Conservation (phyloP, 2,329 filamentous ascomycete species). For the Beauveria australis region DNA sequence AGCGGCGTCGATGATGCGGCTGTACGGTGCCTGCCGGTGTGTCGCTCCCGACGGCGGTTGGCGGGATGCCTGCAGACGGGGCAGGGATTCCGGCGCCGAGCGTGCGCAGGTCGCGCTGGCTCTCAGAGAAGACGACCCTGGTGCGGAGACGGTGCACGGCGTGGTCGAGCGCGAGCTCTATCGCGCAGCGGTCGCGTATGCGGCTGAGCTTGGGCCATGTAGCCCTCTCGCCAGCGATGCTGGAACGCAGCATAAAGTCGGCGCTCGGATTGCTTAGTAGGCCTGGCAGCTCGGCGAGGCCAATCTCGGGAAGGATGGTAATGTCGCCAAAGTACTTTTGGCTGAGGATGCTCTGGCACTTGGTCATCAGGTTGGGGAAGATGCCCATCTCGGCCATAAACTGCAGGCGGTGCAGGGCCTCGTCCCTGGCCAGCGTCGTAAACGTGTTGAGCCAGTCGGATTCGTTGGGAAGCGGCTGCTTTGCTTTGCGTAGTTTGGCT, state of each 20-base stretch:
- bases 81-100: constrained; percentile 24
- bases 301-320: constrained; percentile 79
- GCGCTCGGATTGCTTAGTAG: constrained; percentile 77
- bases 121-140: constrained; percentile 60
- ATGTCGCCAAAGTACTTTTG: constrained; percentile 94
- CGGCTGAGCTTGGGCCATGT: constrained; percentile 87
- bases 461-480: constrained; percentile 27
- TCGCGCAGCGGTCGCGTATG: constrained; percentile 78
- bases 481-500: constrained; percentile 18
- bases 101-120: constrained; percentile 51
- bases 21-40: constrained; percentile 19
- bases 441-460: constrained; percentile 57
- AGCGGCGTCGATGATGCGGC: constrained; percentile 38
- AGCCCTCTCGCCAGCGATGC: constrained; percentile 70
- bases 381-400: constrained; percentile 73
- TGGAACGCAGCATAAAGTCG: constrained; percentile 78
- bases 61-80: constrained; percentile 12
- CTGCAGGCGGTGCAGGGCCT: constrained; percentile 72
- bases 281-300: constrained; percentile 62
- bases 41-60: constrained; percentile 16
- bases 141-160: constrained; percentile 63
- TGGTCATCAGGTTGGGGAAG: constrained; percentile 70
- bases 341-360: constrained; percentile 71
- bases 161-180: constrained; percentile 75
- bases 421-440: constrained; percentile 67